phyloP scores from a whole-genome alignment of 495 filamentous ascomycete genomes.

The Podospora anserina region DNA sequence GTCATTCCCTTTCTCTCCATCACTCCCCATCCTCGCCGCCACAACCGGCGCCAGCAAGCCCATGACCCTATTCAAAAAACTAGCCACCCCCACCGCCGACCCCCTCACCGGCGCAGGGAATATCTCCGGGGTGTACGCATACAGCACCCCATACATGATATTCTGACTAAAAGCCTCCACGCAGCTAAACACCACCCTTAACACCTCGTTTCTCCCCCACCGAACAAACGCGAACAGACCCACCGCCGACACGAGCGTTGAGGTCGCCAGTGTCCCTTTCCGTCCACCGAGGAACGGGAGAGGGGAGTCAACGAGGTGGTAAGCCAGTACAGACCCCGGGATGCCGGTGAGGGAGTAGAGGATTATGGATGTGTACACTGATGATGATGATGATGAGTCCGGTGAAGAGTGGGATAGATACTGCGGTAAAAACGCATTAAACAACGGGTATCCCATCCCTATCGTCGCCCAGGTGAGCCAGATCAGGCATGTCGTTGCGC shows the following conservation, averaged over 20 bases:
- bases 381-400: neutral
- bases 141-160: constrained; percentile 85
- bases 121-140: constrained; percentile 57
- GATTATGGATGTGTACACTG: neutral
- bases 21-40: constrained; percentile 65
- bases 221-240: neutral
- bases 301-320: neutral
- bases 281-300: neutral
- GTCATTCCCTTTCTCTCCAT: constrained; percentile 28
- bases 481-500: constrained; percentile 33
- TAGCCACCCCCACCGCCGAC: constrained; percentile 73
- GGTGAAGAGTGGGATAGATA: constrained; percentile 58
- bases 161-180: constrained; percentile 72
- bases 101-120: neutral
- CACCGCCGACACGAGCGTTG: neutral
- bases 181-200: constrained; percentile 70
- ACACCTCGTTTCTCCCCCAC: constrained; percentile 47
- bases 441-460: constrained; percentile 66
- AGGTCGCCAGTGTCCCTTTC: neutral
- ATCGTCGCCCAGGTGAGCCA: constrained; percentile 59
- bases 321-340: neutral
- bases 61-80: constrained; percentile 66
- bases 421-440: constrained; percentile 81
- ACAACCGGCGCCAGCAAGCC: constrained; percentile 75
- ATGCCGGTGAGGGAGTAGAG: neutral